Evolutionary conservation across 495 filamentous ascomycete genomes (phyloP), one percentile per base, ranked within the genome.

Genomic region (Xylaria sp.): DNA sequence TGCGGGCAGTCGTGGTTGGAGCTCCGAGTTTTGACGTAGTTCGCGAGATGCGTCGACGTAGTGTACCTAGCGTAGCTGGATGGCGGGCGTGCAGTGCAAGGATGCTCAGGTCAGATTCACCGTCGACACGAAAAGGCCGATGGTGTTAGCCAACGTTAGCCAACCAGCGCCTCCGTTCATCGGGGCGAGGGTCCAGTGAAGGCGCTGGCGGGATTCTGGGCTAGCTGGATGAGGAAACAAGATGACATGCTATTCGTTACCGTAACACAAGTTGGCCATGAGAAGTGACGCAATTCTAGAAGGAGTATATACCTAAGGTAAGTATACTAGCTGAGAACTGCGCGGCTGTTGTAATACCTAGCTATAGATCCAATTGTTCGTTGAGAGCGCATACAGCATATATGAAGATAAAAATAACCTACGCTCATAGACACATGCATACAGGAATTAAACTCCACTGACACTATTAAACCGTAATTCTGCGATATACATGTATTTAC

Each of bases 21-120:
- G 64, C n/a, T 55, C 62, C 29, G 62, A 37, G 61, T 46, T 66
- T 66, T 67, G 33, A 55, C 46, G 64, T 50, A 67, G 64, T 17
- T 55, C 35, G 21, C 48, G 41, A 66, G 26, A 43, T 41, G 37
- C 37, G 41, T 19, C 37, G 41, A 64, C 37, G 41, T 44, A n/a
- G 5, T n/a, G n/a, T n/a, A n/a, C n/a, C 1, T 24, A 64, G 41
- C 17, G 61, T 12, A 64, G 61, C 41, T 63, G 4, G 61, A 40
- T 63, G n/a, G 37, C 19, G 37, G 21, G 35, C 37, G 26, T 24
- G 61, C 61, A 61, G 26, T 24, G 61, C 61, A 63, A 14, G 61
- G 24, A 63, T 62, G 37, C 19, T 58, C 53, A 58, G 58, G 58
- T 61, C 58, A 26, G 58, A 41, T 61, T 24, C 58, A 41, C 41